Evolutionary conservation across 768 basidiomycete genomes (phyloP).

Genomic region (Leccinum broughii): DNA sequence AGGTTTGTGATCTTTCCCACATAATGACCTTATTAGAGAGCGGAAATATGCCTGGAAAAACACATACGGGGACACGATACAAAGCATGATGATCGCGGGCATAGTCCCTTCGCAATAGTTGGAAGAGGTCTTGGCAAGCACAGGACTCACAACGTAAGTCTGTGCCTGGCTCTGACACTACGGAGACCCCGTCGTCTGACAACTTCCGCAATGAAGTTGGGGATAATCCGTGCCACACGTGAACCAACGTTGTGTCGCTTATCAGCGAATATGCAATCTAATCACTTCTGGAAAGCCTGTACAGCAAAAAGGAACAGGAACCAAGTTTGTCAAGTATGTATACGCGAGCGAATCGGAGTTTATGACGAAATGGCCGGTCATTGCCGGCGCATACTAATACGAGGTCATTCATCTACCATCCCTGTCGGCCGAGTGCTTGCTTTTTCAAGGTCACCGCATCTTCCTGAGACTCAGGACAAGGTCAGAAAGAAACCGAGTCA

Average conservation of each 20-base stretch:
- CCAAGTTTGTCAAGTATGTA: no score
- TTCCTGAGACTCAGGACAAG: slow-evolving; percentile 11
- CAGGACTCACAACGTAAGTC: not conserved
- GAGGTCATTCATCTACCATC: not conserved
- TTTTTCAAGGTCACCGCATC: not conserved
- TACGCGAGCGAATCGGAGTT: not conserved
- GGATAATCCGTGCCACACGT: no score
- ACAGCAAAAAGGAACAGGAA: no score
- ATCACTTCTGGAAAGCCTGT: no score
- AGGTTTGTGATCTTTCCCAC: no score
- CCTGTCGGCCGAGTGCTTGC: not conserved
- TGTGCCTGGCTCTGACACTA: not conserved
- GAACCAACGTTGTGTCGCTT: not conserved
- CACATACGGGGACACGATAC: no score
- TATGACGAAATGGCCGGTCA: not conserved
- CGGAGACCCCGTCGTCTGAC: no score
- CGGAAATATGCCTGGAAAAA: not conserved
- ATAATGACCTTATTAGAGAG: not conserved
- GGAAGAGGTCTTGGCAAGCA: not conserved
- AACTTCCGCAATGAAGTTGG: not conserved
- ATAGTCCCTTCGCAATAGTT: not conserved
- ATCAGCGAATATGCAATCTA: not conserved
- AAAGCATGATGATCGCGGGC: no score
- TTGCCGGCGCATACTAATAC: not conserved
- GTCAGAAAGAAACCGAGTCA: not conserved